Evolutionary conservation across 2,329 filamentous ascomycete species (phyloP).

Genomic region (Gaeumannomyces tritici): DNA sequence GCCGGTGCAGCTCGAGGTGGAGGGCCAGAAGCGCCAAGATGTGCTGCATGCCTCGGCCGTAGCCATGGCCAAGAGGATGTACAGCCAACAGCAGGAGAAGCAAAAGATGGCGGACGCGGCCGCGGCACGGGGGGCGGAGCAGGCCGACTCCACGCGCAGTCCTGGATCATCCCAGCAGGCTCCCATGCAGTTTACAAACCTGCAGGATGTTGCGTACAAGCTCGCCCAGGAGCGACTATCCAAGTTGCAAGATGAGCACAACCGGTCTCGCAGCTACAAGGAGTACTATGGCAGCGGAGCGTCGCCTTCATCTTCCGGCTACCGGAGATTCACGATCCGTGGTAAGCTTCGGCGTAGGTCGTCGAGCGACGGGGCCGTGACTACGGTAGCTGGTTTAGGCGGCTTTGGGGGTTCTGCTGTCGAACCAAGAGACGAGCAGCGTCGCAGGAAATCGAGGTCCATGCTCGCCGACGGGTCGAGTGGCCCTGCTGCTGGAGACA

Average conservation of each 20-base stretch:
- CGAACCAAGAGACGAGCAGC: neutral
- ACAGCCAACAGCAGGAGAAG: slow-evolving; percentile 58
- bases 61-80: slow-evolving; percentile 86
- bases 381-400: neutral
- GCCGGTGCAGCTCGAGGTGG: slow-evolving; percentile 59
- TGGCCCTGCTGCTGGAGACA: slow-evolving; percentile 38
- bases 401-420: neutral
- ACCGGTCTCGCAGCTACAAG: slow-evolving; percentile 48
- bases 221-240: slow-evolving; percentile 75
- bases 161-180: slow-evolving; percentile 15
- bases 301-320: slow-evolving; percentile 18
- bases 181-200: slow-evolving; percentile 41
- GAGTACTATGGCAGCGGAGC: slow-evolving; percentile 62
- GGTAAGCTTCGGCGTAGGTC: slow-evolving; percentile 52
- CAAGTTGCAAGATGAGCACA: slow-evolving; percentile 65
- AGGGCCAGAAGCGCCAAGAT: slow-evolving; percentile 65
- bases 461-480: slow-evolving; percentile 1
- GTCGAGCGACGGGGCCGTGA: slow-evolving; percentile 53
- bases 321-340: slow-evolving; percentile 38
- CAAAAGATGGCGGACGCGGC: slow-evolving; percentile 49
- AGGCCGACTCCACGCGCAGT: slow-evolving; percentile 14
- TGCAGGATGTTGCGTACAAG: slow-evolving; percentile 82
- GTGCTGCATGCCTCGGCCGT: slow-evolving; percentile 73
- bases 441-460: neutral
- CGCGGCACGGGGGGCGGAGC: slow-evolving; percentile 26